Conservation (phyloP, 768 basidiomycete species). For the Pisolithus sp. region DNA sequence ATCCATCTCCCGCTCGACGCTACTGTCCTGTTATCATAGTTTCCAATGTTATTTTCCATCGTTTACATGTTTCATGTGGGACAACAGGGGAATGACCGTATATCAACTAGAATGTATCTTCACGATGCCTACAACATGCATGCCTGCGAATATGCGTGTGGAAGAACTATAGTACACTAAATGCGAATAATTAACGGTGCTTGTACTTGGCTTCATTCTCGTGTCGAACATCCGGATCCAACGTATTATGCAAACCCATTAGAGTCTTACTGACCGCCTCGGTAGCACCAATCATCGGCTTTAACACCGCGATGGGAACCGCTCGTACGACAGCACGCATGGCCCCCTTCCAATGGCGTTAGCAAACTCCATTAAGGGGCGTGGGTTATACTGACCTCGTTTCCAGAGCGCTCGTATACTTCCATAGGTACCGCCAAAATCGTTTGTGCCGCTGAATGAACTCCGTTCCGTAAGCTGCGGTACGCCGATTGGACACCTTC, state of each 20-base stretch:
- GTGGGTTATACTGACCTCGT: slow-evolving; percentile 53
- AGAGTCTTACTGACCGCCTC: slow-evolving; percentile 96
- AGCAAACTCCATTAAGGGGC: neutral
- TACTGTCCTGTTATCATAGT: no score
- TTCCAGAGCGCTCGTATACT: slow-evolving; percentile 90
- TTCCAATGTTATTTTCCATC: neutral
- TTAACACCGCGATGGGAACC: slow-evolving; percentile 94
- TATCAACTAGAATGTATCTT: neutral
- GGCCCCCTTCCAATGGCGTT: slow-evolving; percentile 55
- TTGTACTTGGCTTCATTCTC: slow-evolving; percentile 97
- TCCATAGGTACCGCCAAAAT: slow-evolving; percentile 99
- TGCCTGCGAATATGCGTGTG: neutral
- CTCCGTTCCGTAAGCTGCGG: slow-evolving; percentile 74
- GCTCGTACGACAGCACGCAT: slow-evolving; percentile 93
- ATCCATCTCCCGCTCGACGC: neutral
- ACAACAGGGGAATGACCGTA: neutral
- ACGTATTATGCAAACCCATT: slow-evolving; percentile 85
- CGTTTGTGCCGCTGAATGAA: slow-evolving; percentile 94
- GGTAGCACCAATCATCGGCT: slow-evolving; percentile 96
- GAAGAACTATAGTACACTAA: slow-evolving; percentile 14
- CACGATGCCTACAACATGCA: neutral
- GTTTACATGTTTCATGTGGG: neutral
- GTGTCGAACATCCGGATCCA: slow-evolving; percentile 77
- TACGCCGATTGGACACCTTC: slow-evolving; percentile 94
- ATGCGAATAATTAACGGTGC: slow-evolving; percentile 42